Conservation (phyloP, 2,329 filamentous ascomycete species). For the Colletotrichum australisinense region DNA sequence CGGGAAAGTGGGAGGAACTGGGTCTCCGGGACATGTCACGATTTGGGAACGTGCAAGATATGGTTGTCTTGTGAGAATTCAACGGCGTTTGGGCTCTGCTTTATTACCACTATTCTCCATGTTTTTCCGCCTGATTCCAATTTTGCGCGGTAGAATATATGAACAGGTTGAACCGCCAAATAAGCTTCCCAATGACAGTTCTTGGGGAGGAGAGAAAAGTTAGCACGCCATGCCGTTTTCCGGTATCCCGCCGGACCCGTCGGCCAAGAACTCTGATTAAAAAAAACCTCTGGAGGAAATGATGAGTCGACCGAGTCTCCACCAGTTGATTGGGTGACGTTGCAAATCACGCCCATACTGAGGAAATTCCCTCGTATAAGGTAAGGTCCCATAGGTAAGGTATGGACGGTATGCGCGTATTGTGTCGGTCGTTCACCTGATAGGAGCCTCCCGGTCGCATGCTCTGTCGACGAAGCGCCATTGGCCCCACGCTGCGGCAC, state of each 20-base stretch:
- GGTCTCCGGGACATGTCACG: constrained; percentile 25
- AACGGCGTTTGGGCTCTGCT: constrained; percentile 25
- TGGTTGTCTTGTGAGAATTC: constrained; percentile 21
- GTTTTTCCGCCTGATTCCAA: neutral
- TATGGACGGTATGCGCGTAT: neutral
- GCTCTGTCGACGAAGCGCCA: neutral
- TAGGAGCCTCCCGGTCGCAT: constrained; percentile 1
- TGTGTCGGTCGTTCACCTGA: neutral
- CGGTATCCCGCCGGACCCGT: neutral
- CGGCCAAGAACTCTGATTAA: neutral
- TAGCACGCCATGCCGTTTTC: neutral
- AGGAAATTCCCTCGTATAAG: neutral
- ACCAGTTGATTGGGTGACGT: neutral
- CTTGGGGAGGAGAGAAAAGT: neutral
- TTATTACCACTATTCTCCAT: neutral
- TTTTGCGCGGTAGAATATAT: constrained; percentile 13
- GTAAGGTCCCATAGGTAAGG: too few species aligned
- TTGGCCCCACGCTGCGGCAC: constrained; percentile 9
- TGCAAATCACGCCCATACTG: neutral
- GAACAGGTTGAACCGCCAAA: constrained; percentile 14
- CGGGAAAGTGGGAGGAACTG: neutral
- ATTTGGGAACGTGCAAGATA: constrained; percentile 18
- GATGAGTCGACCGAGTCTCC: neutral
- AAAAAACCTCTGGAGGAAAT: neutral
- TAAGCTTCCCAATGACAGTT: neutral